Evolutionary conservation across 2,329 filamentous ascomycete species (phyloP), one percentile per base, ranked within the genome.

Genomic region (Hymenoscyphus occultus): DNA sequence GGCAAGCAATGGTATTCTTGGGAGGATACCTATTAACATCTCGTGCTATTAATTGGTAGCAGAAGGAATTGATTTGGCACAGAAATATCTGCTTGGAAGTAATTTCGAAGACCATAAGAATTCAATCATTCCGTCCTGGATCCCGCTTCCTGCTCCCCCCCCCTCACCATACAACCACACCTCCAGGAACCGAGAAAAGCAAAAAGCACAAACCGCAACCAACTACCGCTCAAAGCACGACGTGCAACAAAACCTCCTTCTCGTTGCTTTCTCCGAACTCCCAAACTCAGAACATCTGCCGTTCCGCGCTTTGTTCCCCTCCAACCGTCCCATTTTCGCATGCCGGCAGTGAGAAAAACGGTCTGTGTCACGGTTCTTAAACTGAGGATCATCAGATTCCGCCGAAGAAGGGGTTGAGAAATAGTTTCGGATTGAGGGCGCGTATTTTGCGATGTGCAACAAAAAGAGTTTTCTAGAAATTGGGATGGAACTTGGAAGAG

Each of bases 361-460:
- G 48, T 54, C 48, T 54, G 48, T 54, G 48, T 54, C 35, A 28
- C 48, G 3, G 22, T 28, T 54, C 19, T 28, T 54, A 54, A 54
- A 54, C 48, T 28, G 9, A 22, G 19, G 28, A 54, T 51, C 5
- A 12, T 22, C 6, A 48, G 10, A 48, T 22, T 22, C 6, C 48
- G 22, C 48, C 10, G 48, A 19, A 12, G 22, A 28, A 54, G 22
- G 12, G 48, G 22, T 54, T 54, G 48, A 54, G 48, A 54, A 12
- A 54, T 22, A 13, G 48, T 54, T 54, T 54, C 10, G 22, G 48
- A 28, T 28, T 28, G 48, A 54, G 48, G 48, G 48, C 48, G 48
- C 48, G 48, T 54, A 54, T 54, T 54, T 54, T 28, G 48, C 48
- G 48, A 54, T 28, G 48, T 54, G 48, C 48, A 54, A 54, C 48